Conservation (phyloP, 345 rosid species). For the Noccaea caerulescens region DNA sequence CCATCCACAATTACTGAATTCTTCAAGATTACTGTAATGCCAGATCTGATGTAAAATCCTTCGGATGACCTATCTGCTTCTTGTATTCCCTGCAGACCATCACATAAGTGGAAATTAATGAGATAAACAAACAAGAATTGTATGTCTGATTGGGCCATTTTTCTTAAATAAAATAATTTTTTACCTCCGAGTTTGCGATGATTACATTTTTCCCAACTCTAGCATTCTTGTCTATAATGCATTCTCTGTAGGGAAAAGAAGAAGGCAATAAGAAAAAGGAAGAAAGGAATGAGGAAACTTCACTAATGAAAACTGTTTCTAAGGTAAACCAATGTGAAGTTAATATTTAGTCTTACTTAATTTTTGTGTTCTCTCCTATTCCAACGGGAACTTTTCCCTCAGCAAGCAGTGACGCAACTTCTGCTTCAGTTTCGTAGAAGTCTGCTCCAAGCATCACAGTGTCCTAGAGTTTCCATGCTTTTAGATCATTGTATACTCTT, state of each 20-base stretch:
- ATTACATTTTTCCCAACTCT: conserved; percentile 88
- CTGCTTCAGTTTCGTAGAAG: conserved; percentile 80
- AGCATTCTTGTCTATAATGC: conserved; percentile 96
- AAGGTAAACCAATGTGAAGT: conserved; percentile 30
- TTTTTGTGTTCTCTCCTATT: conserved; percentile 83
- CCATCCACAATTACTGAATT: conserved; percentile 73
- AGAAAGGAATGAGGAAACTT: conserved; percentile 10
- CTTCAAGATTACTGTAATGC: conserved; percentile 64
- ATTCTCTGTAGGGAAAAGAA: conserved; percentile 56
- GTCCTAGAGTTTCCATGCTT: conserved; percentile 56
- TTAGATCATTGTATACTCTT: conserved; percentile 27
- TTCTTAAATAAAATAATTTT: neutral
- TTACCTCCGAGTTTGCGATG: conserved; percentile 86
- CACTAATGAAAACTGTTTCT: conserved; percentile 14
- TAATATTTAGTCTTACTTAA: conserved; percentile 52
- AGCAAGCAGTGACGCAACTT: conserved; percentile 60
- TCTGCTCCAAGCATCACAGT: conserved; percentile 96
- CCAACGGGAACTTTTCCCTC: conserved; percentile 80
- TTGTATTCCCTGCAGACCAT: conserved; percentile 65
- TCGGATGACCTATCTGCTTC: conserved; percentile 87
- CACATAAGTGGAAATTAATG: conserved; percentile 17
- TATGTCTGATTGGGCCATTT: neutral
- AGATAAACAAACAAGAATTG: conserved; percentile 15
- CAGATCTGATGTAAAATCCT: conserved; percentile 87
- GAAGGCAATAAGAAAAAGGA: conserved; percentile 7